A percentile compares a stretch with the other conserved stretches of the same genome.
These are phyloP conservation scores for Gardenia jasminoides DNA, from an alignment of 257 asterid genomes.

Conservation along the genomic window DNA sequence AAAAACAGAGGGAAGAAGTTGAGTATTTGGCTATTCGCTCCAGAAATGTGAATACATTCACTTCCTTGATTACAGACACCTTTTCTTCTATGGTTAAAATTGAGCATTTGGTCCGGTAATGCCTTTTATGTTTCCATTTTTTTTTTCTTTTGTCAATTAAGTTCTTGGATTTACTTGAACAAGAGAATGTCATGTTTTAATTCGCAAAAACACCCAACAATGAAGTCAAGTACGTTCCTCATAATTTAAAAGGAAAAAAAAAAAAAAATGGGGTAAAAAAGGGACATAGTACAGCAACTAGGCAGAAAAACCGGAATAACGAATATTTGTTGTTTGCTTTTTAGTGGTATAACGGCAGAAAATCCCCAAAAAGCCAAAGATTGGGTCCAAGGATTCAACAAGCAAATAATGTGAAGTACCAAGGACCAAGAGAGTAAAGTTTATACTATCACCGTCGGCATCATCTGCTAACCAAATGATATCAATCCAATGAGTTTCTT, in stretches of 20 bases:
- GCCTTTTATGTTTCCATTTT: too few species aligned
- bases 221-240: too few species aligned
- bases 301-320: neutral
- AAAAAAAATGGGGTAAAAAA: too few species aligned
- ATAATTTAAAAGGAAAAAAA: too few species aligned
- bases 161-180: neutral
- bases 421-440: neutral
- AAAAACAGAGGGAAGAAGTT: too few species aligned
- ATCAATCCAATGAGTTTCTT: neutral
- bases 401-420: neutral
- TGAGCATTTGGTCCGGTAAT: too few species aligned
- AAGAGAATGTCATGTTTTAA: too few species aligned
- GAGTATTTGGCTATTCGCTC: too few species aligned
- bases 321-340: neutral
- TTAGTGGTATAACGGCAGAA: neutral
- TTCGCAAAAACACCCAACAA: neutral
- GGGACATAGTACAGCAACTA: neutral
- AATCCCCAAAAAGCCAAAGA: neutral
- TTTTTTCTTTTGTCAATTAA: too few species aligned
- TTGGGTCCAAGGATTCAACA: neutral
- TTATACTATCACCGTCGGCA: neutral
- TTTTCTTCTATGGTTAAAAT: too few species aligned
- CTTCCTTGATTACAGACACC: too few species aligned
- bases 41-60: too few species aligned
- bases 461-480: neutral